Conservation (phyloP, 2,329 filamentous ascomycete genomes). For the Colletotrichum costaricense region DNA sequence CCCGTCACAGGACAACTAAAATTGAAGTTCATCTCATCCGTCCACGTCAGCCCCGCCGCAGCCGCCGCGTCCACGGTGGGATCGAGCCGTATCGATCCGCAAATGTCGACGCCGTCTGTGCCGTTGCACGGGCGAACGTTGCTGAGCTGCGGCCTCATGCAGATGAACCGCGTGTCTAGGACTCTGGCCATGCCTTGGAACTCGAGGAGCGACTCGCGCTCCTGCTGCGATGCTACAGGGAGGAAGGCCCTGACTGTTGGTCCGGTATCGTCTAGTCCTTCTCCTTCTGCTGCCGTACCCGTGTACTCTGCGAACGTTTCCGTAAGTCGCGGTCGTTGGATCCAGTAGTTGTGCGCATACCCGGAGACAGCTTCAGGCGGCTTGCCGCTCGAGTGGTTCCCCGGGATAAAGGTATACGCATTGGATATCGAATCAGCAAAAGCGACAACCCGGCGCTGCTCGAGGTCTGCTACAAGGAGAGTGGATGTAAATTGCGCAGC, state of each 20-base stretch:
- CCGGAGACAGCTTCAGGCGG: not conserved
- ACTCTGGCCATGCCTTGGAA: conserved; percentile 11
- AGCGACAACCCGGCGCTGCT: not conserved
- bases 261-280: conserved; percentile 7
- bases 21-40: not conserved
- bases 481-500: conserved; percentile 7
- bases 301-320: conserved; percentile 10
- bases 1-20: not conserved
- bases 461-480: not conserved
- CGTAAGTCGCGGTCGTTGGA: not conserved
- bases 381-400: not conserved
- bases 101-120: not conserved
- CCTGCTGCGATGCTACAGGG: not conserved
- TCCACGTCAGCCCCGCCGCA: not conserved
- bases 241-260: conserved; percentile 2
- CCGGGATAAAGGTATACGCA: not conserved
- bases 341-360: not conserved
- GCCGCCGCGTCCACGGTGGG: not conserved
- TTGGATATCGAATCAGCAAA: not conserved
- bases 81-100: not conserved
- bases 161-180: not conserved
- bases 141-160: not conserved
- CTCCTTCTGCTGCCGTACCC: not conserved
- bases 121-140: not conserved
- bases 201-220: not conserved